phyloP scores from a whole-genome alignment of 2,329 filamentous ascomycete species.

The Trichoderma afroharzianum region DNA sequence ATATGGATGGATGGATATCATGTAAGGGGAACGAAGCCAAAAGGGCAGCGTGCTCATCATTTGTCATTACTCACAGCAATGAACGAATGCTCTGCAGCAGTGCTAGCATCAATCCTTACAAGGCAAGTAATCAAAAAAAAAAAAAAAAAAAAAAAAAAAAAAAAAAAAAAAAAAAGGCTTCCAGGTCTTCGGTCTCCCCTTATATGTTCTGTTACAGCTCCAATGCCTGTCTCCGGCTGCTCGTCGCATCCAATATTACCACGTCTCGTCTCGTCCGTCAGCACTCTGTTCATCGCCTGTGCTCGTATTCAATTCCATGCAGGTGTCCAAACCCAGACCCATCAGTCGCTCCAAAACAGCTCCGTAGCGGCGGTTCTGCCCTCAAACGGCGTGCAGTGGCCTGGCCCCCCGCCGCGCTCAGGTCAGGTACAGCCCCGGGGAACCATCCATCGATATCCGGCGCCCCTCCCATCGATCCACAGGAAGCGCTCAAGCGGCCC shows the following conservation, averaged over 20 bases:
- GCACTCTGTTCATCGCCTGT: background rate
- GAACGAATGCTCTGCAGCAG: background rate
- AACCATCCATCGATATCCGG: background rate
- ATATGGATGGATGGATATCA: background rate
- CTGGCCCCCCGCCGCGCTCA: background rate
- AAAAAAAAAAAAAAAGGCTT: no score
- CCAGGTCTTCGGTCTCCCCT: background rate
- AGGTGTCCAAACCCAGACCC: no score
- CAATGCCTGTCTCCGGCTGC: background rate
- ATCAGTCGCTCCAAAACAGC: background rate
- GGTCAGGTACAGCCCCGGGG: constrained; percentile 1
- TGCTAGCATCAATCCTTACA: background rate
- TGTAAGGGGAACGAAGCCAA: background rate
- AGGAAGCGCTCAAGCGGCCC: background rate
- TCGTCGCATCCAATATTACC: background rate
- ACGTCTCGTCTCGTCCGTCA: background rate
- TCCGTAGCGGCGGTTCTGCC: background rate
- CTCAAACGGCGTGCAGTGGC: background rate
- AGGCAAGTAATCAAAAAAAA: background rate
- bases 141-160: no score
- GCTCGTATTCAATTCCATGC: background rate
- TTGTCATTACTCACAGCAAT: no score
- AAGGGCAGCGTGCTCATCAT: background rate
- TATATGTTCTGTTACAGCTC: background rate
- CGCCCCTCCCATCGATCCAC: background rate